These are phyloP conservation scores for Seminavis robusta DNA, from an alignment of 108 stramenopile genomes.

Conservation along the genomic window DNA sequence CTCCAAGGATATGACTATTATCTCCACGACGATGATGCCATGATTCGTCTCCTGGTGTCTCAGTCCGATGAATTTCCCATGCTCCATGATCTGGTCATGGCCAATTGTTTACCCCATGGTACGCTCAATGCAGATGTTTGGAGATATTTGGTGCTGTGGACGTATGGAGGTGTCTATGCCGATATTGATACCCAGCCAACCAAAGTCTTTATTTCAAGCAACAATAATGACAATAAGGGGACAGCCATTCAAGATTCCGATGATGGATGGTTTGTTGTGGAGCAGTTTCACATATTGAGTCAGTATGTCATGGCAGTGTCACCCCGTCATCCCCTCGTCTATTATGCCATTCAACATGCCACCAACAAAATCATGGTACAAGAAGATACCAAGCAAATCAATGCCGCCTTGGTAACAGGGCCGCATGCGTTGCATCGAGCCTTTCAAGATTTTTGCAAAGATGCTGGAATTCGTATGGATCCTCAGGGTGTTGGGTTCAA, in stretches of 20 bases:
- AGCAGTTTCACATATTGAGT: slow-evolving; percentile 40
- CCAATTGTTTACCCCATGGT: slow-evolving; percentile 25
- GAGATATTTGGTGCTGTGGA: slow-evolving; percentile 52
- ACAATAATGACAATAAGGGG: neutral
- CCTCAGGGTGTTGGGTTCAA: slow-evolving; percentile 9
- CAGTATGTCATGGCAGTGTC: slow-evolving; percentile 60
- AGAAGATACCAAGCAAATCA: slow-evolving; percentile 3
- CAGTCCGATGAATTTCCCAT: slow-evolving; percentile 40
- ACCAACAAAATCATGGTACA: slow-evolving; percentile 21
- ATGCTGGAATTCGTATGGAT: slow-evolving; percentile 16
- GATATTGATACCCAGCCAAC: slow-evolving; percentile 51
- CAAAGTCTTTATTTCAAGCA: slow-evolving; percentile 19
- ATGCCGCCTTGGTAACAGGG: slow-evolving; percentile 26
- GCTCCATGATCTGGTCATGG: slow-evolving; percentile 13
- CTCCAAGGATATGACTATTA: slow-evolving; percentile 31
- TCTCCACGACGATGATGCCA: slow-evolving; percentile 60
- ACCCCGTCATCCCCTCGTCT: slow-evolving; percentile 67
- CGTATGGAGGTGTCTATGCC: slow-evolving; percentile 43
- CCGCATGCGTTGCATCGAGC: slow-evolving; percentile 36
- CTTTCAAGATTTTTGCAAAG: slow-evolving; percentile 15
- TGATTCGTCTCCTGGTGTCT: slow-evolving; percentile 32
- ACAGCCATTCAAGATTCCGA: neutral
- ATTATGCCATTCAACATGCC: slow-evolving; percentile 42
- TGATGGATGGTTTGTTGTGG: slow-evolving; percentile 55
- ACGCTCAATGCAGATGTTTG: slow-evolving; percentile 47